Evolutionary conservation across 768 basidiomycete genomes (phyloP).

Genomic region (Suillus alpinus): DNA sequence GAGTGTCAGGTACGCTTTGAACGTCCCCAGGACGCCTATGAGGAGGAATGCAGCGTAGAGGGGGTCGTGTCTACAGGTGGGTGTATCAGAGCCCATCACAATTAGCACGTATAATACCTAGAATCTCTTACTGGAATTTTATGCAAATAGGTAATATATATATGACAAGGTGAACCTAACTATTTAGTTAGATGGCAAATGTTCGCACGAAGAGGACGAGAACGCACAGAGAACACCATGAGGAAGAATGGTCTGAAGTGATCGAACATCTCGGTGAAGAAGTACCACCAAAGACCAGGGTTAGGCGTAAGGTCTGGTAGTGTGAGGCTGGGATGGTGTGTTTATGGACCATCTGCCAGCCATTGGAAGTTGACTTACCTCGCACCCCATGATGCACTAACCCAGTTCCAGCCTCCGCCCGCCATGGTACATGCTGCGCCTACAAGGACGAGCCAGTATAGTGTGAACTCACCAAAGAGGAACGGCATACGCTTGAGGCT

Average conservation of each 20-base stretch:
- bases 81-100: not conserved
- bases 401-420: constrained; percentile 65
- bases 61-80: constrained; percentile 65
- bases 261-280: constrained; percentile 99
- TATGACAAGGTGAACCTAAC: constrained; percentile 74
- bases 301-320: constrained; percentile 93
- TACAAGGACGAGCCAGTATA: constrained; percentile 47
- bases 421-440: constrained; percentile 50
- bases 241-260: constrained; percentile 96
- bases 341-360: not conserved
- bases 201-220: not conserved
- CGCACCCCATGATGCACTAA: constrained; percentile 80
- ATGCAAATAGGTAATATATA: constrained; percentile 84
- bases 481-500: constrained; percentile 4
- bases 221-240: constrained; percentile 83
- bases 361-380: constrained; percentile 44
- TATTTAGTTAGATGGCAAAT: not conserved
- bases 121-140: constrained; percentile 69
- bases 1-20: constrained; percentile 91
- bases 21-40: constrained; percentile 72
- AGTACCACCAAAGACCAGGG: constrained; percentile 97
- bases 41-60: constrained; percentile 78
- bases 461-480: constrained; percentile 47
- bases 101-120: not conserved
- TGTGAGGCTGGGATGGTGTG: constrained; percentile 50